Percentiles rank a stretch among this genome's conserved stretches.
Conservation (phyloP, 148 eudicot species). For the Vaccinium vitisidaea region DNA sequence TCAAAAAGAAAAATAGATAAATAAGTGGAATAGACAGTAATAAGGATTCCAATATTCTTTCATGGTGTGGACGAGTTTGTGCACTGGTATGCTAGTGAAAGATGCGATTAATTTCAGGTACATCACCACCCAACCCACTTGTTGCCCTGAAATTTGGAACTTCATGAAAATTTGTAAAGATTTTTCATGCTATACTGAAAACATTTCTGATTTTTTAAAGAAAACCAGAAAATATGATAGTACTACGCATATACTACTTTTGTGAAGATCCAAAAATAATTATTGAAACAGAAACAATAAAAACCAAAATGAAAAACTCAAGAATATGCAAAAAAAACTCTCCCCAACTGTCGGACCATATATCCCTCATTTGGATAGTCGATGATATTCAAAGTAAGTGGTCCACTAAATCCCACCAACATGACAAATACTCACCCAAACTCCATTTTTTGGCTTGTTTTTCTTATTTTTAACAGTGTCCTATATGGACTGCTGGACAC, state of each 20-base stretch:
- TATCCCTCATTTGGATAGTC: not conserved
- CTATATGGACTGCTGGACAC: conserved; percentile 20
- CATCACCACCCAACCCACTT: not conserved
- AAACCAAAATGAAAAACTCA: not conserved
- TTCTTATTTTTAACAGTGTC: conserved; percentile 25
- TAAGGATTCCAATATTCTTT: not conserved
- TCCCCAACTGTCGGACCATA: not conserved
- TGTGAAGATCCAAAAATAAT: not conserved
- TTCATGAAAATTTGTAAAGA: not conserved
- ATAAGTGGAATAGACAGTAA: not conserved
- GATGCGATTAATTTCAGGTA: not conserved
- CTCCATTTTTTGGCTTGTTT: conserved; percentile 9
- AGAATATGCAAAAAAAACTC: not conserved
- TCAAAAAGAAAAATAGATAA: not conserved
- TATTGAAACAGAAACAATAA: not conserved
- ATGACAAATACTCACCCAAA: conserved; percentile 11
- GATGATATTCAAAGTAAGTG: not conserved
- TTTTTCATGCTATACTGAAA: not conserved
- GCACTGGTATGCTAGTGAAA: not conserved
- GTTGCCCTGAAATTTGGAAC: not conserved
- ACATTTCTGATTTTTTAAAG: not conserved
- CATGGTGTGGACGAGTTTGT: not conserved
- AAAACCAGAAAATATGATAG: not conserved
- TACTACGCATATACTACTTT: not conserved
- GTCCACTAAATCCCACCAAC: not conserved